Evolutionary conservation across 2,329 filamentous ascomycete species (phyloP).

Genomic region (Dothistroma pini): DNA sequence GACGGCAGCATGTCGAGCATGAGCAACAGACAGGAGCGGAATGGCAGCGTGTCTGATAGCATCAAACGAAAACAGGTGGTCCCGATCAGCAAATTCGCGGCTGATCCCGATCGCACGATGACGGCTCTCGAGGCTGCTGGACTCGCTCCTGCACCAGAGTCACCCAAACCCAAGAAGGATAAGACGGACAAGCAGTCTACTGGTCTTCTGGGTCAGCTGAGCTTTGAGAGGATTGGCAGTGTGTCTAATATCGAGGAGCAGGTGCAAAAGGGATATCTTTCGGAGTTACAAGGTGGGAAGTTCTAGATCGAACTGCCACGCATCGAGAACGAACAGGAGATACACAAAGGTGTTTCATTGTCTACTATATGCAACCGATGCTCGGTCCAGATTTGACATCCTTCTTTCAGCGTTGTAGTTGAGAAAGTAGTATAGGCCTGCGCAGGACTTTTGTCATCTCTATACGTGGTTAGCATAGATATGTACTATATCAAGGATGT

Average conservation of each 20-base stretch:
- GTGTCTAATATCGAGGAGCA: not conserved
- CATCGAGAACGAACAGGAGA: not conserved
- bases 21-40: not conserved
- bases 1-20: not conserved
- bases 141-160: not conserved
- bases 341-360: not conserved
- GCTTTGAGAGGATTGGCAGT: slow-evolving; percentile 2
- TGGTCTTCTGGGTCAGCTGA: not conserved
- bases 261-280: not conserved
- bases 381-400: not conserved
- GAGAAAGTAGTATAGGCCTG: not conserved
- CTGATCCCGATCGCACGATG: not conserved
- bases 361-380: not conserved
- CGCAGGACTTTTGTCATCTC: not conserved
- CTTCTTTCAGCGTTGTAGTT: not conserved
- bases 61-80: not conserved
- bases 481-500: not conserved
- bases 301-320: not conserved
- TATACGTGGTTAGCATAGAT: not conserved
- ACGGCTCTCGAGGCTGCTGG: slow-evolving; percentile 2
- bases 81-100: not conserved
- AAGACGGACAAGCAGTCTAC: not conserved
- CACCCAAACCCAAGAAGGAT: not conserved
- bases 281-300: not conserved
- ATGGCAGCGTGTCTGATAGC: not conserved